phyloP scores from a whole-genome alignment of 176 grass and related monocot species.

The Puya raimondii region DNA sequence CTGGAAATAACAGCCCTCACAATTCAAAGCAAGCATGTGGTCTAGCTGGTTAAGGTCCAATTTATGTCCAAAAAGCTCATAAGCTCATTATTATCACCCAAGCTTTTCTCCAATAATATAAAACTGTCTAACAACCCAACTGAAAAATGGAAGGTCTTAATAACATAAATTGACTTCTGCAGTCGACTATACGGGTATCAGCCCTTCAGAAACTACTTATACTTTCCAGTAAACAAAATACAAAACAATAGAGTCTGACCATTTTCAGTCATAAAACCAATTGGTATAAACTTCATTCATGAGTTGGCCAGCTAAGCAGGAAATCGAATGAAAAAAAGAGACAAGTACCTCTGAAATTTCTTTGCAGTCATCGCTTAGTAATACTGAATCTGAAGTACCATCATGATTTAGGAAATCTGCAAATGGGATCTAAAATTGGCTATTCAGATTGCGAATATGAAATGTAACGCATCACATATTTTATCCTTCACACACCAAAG shows the following conservation, averaged over 20 bases:
- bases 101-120: too few species aligned
- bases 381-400: constrained; percentile 29
- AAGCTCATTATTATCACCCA: not conserved
- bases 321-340: not conserved
- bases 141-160: too few species aligned
- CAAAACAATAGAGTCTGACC: not conserved
- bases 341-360: constrained; percentile 60
- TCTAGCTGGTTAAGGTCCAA: not conserved
- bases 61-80: not conserved
- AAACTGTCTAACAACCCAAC: not conserved
- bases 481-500: not conserved
- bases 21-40: not conserved
- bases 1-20: not conserved
- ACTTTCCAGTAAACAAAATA: not conserved
- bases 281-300: too few species aligned
- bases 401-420: constrained; percentile 97
- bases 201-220: not conserved
- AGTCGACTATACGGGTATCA: too few species aligned
- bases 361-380: constrained; percentile 44
- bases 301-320: too few species aligned
- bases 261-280: too few species aligned
- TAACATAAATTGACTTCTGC: too few species aligned
- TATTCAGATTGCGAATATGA: constrained; percentile 22
- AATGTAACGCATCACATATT: not conserved
- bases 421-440: constrained; percentile 67